These are phyloP conservation scores for Apium graveolens DNA, from an alignment of 129 eudicot genomes.

Conservation along the genomic window DNA sequence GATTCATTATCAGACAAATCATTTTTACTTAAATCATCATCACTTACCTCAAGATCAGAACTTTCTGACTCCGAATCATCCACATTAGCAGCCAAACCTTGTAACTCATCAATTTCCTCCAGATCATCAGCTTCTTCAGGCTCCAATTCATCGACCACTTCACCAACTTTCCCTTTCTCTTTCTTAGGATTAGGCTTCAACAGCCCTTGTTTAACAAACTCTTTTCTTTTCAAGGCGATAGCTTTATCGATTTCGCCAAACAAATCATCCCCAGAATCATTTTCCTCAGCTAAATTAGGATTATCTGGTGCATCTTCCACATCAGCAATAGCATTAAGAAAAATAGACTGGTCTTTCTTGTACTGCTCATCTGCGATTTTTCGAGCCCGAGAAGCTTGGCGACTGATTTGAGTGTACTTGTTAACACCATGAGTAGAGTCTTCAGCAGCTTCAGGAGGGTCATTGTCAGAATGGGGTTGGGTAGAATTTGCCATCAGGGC, in stretches of 20 bases:
- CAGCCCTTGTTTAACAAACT: constrained; percentile 77
- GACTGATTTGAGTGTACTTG: constrained; percentile 70
- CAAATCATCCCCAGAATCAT: constrained; percentile 61
- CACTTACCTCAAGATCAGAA: constrained; percentile 47
- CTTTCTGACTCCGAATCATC: constrained; percentile 37
- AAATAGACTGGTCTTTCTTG: constrained; percentile 52
- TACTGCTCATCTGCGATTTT: constrained; percentile 55
- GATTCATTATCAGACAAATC: constrained; percentile 28
- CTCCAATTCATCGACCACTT: constrained; percentile 49
- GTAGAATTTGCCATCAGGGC: constrained; percentile 55
- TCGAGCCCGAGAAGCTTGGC: constrained; percentile 70
- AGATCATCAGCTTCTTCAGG: constrained; percentile 75
- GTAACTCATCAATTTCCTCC: constrained; percentile 79
- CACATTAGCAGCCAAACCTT: constrained; percentile 40
- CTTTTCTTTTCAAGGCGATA: constrained; percentile 74
- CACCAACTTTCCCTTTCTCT: constrained; percentile 23
- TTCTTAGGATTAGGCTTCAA: constrained; percentile 64
- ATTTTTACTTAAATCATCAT: constrained; percentile 30
- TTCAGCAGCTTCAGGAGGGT: constrained; percentile 95
- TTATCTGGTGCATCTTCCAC: constrained; percentile 69
- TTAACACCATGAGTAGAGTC: constrained; percentile 87
- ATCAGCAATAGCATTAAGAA: constrained; percentile 59
- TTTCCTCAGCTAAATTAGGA: constrained; percentile 17
- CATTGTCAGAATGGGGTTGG: constrained; percentile 71
- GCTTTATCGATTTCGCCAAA: constrained; percentile 85